Evolutionary conservation across 2,329 filamentous ascomycete genomes (phyloP).

Genomic region (Exophiala aquamarina): DNA sequence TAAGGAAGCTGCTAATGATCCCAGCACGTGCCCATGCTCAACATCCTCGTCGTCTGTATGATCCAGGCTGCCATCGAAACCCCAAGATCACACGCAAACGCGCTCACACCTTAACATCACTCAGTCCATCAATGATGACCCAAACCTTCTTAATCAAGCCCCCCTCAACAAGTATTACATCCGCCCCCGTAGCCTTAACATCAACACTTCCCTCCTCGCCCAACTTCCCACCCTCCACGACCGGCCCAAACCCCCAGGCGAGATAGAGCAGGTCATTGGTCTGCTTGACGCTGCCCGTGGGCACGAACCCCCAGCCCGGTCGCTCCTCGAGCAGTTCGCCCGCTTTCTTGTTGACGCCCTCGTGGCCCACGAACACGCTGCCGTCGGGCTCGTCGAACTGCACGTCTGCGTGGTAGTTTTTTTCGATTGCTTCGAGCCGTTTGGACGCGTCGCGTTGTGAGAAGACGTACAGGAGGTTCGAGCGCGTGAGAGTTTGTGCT

Average conservation of each 20-base stretch:
- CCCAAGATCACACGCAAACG: too few relatives aligned
- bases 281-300: conserved; percentile 3
- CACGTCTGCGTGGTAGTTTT: conserved; percentile 6
- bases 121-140: conserved; percentile 12
- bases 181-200: conserved; percentile 8
- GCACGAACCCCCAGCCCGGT: conserved; percentile 10
- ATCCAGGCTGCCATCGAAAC: too few relatives aligned
- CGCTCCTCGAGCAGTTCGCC: conserved; percentile 4
- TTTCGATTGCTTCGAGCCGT: conserved; percentile 3
- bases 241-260: conserved; percentile 11
- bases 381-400: conserved; percentile 13
- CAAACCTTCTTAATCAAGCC: conserved; percentile 10
- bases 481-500: conserved; percentile 6
- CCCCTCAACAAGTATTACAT: conserved; percentile 9
- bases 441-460: conserved; percentile 5
- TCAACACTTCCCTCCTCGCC: conserved; percentile 4
- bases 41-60: too few relatives aligned
- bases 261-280: conserved; percentile 10
- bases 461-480: conserved; percentile 11
- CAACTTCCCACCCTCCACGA: background rate
- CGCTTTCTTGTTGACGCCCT: conserved; percentile 2
- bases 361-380: conserved; percentile 3
- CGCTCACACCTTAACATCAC: conserved; percentile 8
- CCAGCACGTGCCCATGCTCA: too few relatives aligned
- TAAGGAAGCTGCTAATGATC: too few relatives aligned